phyloP scores from a whole-genome alignment of 148 eudicot genomes.

The Silene uniflora region DNA sequence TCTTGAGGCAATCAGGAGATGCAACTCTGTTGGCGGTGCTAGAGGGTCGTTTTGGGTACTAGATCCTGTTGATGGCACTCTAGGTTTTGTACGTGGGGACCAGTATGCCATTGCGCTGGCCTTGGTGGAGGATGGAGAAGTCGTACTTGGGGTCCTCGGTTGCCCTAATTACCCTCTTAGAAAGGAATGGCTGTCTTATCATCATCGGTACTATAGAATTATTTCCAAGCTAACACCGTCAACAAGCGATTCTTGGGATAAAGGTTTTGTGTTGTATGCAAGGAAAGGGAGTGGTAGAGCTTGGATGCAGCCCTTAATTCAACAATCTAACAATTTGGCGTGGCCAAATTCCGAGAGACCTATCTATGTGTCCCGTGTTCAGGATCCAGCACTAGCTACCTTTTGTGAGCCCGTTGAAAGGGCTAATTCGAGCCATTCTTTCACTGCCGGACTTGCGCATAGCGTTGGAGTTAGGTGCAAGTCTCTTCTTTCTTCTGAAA shows the following conservation, averaged over 20 bases:
- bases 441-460: constrained; percentile 71
- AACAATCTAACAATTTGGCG: constrained; percentile 34
- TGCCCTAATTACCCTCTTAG: constrained; percentile 86
- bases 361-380: constrained; percentile 59
- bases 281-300: constrained; percentile 58
- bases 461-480: constrained; percentile 78
- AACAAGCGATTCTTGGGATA: constrained; percentile 44
- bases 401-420: constrained; percentile 88
- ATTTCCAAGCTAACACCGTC: constrained; percentile 29
- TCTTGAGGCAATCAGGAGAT: constrained; percentile 66
- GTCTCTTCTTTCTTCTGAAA: neutral
- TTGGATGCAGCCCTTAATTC: constrained; percentile 79
- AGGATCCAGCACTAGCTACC: constrained; percentile 78
- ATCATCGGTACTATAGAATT: constrained; percentile 35
- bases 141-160: constrained; percentile 75
- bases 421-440: constrained; percentile 72
- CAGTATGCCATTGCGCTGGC: constrained; percentile 91
- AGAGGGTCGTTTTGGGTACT: constrained; percentile 80
- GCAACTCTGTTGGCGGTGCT: constrained; percentile 75
- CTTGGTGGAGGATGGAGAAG: constrained; percentile 67
- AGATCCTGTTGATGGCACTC: constrained; percentile 91
- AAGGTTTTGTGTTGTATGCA: constrained; percentile 78
- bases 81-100: constrained; percentile 87
- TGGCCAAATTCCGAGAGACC: constrained; percentile 48
- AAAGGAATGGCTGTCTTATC: constrained; percentile 55